Conservation (phyloP, 345 rosid genomes). For the Carallia pectinifolia region DNA sequence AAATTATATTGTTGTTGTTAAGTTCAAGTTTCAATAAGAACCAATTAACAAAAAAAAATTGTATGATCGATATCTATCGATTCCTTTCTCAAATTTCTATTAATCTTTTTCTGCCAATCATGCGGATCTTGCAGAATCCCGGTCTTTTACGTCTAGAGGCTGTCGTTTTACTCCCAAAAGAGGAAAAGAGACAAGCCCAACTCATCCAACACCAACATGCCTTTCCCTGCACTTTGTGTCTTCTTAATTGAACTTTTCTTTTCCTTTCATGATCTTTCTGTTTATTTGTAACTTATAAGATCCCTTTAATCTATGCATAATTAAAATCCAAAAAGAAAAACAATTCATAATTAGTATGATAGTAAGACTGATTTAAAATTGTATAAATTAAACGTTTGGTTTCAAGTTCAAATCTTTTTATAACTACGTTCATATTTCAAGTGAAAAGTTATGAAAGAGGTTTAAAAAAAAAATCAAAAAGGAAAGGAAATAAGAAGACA, state of each 20-base stretch:
- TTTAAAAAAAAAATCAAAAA: too few relatives aligned
- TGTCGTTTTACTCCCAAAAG: neutral
- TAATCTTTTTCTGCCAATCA: neutral
- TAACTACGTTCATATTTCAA: too few relatives aligned
- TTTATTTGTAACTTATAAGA: neutral
- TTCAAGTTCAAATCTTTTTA: too few relatives aligned
- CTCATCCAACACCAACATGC: constrained; percentile 1
- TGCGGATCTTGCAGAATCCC: constrained; percentile 28
- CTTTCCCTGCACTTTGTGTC: constrained; percentile 28
- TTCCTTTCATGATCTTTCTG: neutral
- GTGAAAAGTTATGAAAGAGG: too few relatives aligned
- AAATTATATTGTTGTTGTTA: too few relatives aligned
- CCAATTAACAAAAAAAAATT: too few relatives aligned
- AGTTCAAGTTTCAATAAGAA: too few relatives aligned
- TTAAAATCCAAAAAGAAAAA: neutral
- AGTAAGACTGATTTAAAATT: too few relatives aligned
- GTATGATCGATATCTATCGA: neutral
- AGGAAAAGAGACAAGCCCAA: constrained; percentile 5
- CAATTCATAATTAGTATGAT: neutral
- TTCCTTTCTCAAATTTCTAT: neutral
- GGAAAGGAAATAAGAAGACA: neutral
- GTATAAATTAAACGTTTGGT: too few relatives aligned
- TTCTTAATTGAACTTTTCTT: constrained; percentile 1
- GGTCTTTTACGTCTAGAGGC: constrained; percentile 26
- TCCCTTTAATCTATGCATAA: neutral